These are phyloP conservation scores for Neostapfia colusana DNA, from an alignment of 176 grass and related monocot genomes.

Conservation along the genomic window DNA sequence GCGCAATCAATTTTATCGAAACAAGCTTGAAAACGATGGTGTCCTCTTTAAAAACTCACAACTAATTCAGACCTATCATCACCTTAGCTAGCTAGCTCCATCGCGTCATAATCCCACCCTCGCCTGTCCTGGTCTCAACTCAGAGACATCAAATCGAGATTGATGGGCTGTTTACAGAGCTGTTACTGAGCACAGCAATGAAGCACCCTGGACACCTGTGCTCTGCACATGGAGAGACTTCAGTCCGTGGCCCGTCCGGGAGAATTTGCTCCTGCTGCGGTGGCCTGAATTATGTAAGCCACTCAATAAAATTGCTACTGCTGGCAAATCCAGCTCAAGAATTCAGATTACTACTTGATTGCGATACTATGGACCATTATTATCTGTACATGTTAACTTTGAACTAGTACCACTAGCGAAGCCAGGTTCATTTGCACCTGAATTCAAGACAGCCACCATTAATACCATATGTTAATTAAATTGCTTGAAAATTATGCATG, in stretches of 20 bases:
- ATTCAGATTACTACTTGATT: not conserved
- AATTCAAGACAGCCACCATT: too few relatives aligned
- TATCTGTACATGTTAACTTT: not conserved
- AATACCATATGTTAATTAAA: too few relatives aligned
- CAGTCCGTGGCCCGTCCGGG: not conserved
- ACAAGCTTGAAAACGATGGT: too few relatives aligned
- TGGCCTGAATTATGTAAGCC: not conserved
- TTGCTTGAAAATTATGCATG: too few relatives aligned
- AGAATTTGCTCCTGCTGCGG: not conserved
- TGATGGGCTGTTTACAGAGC: not conserved
- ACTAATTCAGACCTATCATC: too few relatives aligned
- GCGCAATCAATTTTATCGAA: too few relatives aligned
- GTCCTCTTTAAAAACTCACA: too few relatives aligned
- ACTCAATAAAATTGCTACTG: not conserved
- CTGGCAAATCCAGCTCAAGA: constrained; percentile 8
- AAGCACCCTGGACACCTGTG: not conserved
- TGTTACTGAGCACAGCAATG: not conserved
- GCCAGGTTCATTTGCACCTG: too few relatives aligned
- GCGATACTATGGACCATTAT: not conserved
- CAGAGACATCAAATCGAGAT: not conserved
- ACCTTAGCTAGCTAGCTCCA: too few relatives aligned
- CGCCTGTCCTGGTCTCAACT: not conserved
- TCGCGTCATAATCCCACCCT: not conserved
- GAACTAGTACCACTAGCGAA: too few relatives aligned
- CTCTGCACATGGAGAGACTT: not conserved